These are phyloP conservation scores for Kuraishia borneana DNA, from an alignment of 805 yeast species.

Conservation along the genomic window DNA sequence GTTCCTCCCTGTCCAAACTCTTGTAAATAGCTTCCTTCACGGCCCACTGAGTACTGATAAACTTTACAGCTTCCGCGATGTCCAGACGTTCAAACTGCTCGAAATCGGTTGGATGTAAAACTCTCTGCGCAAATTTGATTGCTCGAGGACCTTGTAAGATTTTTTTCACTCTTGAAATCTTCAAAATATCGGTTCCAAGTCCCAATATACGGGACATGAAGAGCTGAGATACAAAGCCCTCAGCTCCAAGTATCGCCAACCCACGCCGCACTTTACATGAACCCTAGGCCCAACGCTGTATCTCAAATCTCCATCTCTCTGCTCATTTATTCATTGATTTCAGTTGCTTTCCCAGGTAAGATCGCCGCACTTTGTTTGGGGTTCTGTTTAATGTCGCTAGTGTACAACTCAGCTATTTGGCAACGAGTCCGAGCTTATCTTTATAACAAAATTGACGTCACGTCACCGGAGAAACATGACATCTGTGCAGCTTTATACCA, in stretches of 20 bases:
- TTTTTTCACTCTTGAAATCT: slow-evolving; percentile 30
- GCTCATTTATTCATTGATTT: too few species aligned
- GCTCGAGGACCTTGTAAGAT: slow-evolving; percentile 20
- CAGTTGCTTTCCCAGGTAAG: too few species aligned
- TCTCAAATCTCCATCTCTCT: too few species aligned
- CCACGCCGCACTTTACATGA: too few species aligned
- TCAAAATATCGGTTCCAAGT: slow-evolving; percentile 48
- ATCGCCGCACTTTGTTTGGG: too few species aligned
- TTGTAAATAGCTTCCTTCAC: slow-evolving; percentile 67
- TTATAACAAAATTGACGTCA: too few species aligned
- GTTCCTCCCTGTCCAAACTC: slow-evolving; percentile 37
- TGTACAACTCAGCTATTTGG: too few species aligned
- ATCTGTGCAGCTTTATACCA: slow-evolving; percentile 1
- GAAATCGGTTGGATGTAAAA: slow-evolving; percentile 39
- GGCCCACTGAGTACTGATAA: slow-evolving; percentile 58
- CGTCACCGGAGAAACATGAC: neutral
- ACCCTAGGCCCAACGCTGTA: too few species aligned
- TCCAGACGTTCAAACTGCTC: slow-evolving; percentile 17
- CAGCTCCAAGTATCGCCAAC: too few species aligned
- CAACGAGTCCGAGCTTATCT: too few species aligned
- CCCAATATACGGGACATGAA: slow-evolving; percentile 24
- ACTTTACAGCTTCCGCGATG: slow-evolving; percentile 14
- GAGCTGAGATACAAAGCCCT: too few species aligned
- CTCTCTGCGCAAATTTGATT: slow-evolving; percentile 27
- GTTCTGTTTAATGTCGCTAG: too few species aligned